Evolutionary conservation across 371 early-diverging fungal genomes (phyloP), one percentile per base, ranked within the genome.

Genomic region (Mortierella sp.): DNA sequence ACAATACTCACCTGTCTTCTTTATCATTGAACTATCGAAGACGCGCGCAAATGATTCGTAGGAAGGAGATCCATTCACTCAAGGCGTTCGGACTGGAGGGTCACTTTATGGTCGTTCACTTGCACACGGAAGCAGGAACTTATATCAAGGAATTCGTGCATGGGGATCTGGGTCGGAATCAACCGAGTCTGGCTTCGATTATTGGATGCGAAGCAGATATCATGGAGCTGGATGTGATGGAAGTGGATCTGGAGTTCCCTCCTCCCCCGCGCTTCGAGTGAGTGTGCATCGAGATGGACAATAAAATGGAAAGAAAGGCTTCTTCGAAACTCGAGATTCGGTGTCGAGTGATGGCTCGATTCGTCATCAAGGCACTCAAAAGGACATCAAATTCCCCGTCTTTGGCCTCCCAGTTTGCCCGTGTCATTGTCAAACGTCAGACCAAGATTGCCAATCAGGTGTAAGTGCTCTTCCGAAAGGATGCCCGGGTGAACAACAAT

Each of bases 61-160:
- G 86, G 54, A 94, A 93, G 68, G 72, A 64, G 24, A 88, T 97
- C 17, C 73, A 89, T 64, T 71, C 71, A 0, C 77, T 94, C 14
- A 70, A 65, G 19, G 64, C 72, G 0, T 50, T 66, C 29, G 53
- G 59, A 19, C 22, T 83, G 13, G 71, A 80, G 57, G 80, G 82
- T 1, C 85, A 82, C 25, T 88, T 91, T 66, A 71, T 85, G 52
- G 80, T 87, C 2, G 79, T 94, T 4, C 81, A 89, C 24, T 60
- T 98, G 78, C 85, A 86, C 59, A 93, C 97, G 0, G 90, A 91
- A 63, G 98, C 99, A 3, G 99, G 99, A 12, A 93, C 98, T 0
- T 99, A 99, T 67, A 96, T 99, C 60, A 99, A 99, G 73, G 99
- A 99, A 82, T 99, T 98, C 88, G 92, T 98, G 2, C 97, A 96